Evolutionary conservation across 2,329 filamentous ascomycete genomes (phyloP).

Genomic region (Blastomyces parvus): DNA sequence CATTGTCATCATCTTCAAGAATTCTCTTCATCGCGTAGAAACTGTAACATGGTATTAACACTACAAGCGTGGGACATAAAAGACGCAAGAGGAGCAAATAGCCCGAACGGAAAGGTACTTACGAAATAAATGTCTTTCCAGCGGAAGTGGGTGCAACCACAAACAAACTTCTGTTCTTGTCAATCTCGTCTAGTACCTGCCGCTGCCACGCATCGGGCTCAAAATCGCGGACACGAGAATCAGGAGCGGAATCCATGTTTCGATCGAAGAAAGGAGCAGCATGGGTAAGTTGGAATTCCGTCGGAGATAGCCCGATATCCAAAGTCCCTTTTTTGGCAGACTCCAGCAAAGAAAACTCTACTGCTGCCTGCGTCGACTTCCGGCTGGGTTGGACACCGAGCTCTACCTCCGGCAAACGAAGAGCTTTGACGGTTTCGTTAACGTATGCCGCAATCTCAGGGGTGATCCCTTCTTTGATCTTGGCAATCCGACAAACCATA

Average conservation of each 20-base stretch:
- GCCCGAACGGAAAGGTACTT: constrained; percentile 10
- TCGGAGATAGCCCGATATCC: constrained; percentile 35
- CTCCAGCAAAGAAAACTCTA: constrained; percentile 17
- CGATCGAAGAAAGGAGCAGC: constrained; percentile 66
- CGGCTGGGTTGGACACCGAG: constrained; percentile 12
- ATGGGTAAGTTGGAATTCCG: constrained; percentile 57
- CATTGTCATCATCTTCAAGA: constrained; percentile 57
- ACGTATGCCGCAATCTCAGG: constrained; percentile 33
- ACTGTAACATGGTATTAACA: constrained; percentile 13
- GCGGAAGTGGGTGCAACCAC: constrained; percentile 70
- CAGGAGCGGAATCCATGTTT: constrained; percentile 58
- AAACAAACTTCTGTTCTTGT: constrained; percentile 59
- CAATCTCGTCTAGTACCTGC: constrained; percentile 62
- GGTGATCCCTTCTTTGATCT: constrained; percentile 30
- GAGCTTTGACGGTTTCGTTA: constrained; percentile 23
- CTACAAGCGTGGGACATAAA: background rate
- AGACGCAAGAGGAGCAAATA: background rate
- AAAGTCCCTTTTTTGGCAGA: constrained; percentile 12
- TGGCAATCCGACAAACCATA: constrained; percentile 31
- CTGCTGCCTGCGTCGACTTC: constrained; percentile 16
- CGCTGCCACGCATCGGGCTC: constrained; percentile 69
- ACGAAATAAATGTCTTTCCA: constrained; percentile 71
- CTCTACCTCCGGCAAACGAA: constrained; percentile 25
- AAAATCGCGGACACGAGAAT: constrained; percentile 57
- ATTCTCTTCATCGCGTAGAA: constrained; percentile 78